Evolutionary conservation across 495 filamentous ascomycete species (phyloP).

Genomic region (Penicillium waksmanii): DNA sequence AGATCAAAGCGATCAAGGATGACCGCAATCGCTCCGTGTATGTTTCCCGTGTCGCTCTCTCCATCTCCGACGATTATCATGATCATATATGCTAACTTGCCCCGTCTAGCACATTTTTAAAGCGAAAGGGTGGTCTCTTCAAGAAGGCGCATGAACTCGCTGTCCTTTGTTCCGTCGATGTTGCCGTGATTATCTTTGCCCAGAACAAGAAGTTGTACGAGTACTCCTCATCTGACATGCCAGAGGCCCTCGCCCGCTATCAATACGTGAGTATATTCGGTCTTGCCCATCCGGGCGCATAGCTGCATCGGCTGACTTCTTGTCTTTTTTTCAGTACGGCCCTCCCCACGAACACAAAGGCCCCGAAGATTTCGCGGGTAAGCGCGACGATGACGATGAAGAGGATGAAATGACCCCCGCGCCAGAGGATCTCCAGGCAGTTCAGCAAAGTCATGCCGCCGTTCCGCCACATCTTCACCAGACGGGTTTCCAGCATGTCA

Average conservation of each 20-base stretch:
- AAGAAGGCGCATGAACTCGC: slow-evolving; percentile 99
- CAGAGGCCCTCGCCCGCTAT: slow-evolving; percentile 82
- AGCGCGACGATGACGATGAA: slow-evolving; percentile 83
- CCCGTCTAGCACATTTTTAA: slow-evolving; percentile 81
- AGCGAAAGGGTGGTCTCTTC: slow-evolving; percentile 97
- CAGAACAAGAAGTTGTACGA: slow-evolving; percentile 98
- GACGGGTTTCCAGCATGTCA: slow-evolving; percentile 74
- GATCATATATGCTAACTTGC: background rate
- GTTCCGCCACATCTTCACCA: slow-evolving; percentile 80
- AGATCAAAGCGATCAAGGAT: slow-evolving; percentile 99
- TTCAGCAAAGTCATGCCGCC: slow-evolving; percentile 50
- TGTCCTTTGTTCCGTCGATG: slow-evolving; percentile 96
- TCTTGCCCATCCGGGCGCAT: background rate
- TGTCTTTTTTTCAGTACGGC: slow-evolving; percentile 66
- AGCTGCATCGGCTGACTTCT: slow-evolving; percentile 10
- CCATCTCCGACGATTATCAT: background rate
- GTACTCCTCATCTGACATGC: slow-evolving; percentile 93
- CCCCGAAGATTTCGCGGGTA: slow-evolving; percentile 86
- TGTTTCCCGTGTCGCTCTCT: slow-evolving; percentile 37
- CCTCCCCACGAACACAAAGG: slow-evolving; percentile 95
- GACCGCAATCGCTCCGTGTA: slow-evolving; percentile 99
- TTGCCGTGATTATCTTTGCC: slow-evolving; percentile 97
- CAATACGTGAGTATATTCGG: slow-evolving; percentile 71
- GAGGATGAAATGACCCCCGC: slow-evolving; percentile 75
- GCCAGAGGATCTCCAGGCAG: slow-evolving; percentile 57